phyloP scores from a whole-genome alignment of 345 rosid genomes.

The Iberis pinnata region DNA sequence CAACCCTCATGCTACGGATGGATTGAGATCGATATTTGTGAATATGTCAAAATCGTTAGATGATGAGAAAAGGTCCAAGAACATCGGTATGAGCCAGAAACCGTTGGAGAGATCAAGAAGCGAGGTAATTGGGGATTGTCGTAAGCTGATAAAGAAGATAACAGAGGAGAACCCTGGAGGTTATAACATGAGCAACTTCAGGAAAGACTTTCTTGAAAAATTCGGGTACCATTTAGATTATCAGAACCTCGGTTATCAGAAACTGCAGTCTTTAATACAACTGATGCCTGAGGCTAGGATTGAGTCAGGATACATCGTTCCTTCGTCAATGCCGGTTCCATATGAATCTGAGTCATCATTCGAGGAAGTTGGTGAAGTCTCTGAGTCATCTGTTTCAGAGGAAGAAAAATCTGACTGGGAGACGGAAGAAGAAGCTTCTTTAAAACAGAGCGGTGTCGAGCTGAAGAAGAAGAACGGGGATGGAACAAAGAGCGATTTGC shows the following conservation, averaged over 20 bases:
- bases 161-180: slow-evolving; percentile 52
- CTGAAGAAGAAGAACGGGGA: slow-evolving; percentile 10
- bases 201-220: slow-evolving; percentile 39
- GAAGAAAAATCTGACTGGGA: slow-evolving; percentile 40
- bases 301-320: slow-evolving; percentile 39
- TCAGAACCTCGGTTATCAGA: slow-evolving; percentile 48
- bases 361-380: slow-evolving; percentile 69
- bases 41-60: slow-evolving; percentile 19
- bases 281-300: slow-evolving; percentile 50
- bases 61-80: slow-evolving; percentile 29
- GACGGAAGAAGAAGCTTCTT: background rate
- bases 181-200: slow-evolving; percentile 39
- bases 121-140: slow-evolving; percentile 47
- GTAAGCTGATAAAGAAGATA: slow-evolving; percentile 45
- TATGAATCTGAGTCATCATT: slow-evolving; percentile 45
- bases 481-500: slow-evolving; percentile 41
- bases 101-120: slow-evolving; percentile 36
- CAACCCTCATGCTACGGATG: slow-evolving; percentile 31
- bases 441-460: background rate
- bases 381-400: slow-evolving; percentile 57
- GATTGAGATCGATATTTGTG: slow-evolving; percentile 44
- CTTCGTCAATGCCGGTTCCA: slow-evolving; percentile 26
- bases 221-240: slow-evolving; percentile 51
- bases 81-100: slow-evolving; percentile 25
- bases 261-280: slow-evolving; percentile 40